Evolutionary conservation across 2,329 filamentous ascomycete species (phyloP).

Genomic region (Mycosphaerella sp.): DNA sequence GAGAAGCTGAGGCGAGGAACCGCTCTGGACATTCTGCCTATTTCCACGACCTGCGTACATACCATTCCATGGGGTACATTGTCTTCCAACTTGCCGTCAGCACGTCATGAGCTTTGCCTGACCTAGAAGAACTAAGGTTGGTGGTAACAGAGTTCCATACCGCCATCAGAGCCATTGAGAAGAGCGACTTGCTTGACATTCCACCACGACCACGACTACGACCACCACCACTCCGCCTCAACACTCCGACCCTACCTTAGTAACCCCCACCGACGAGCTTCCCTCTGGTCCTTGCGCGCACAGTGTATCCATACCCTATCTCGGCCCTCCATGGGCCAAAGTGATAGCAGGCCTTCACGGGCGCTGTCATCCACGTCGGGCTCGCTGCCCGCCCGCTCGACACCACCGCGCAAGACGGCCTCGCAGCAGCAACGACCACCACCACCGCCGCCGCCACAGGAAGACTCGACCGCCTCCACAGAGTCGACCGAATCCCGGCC

Average conservation of each 20-base stretch:
- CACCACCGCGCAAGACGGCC: slow-evolving; percentile 14
- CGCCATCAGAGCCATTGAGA: no score
- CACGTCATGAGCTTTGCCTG: neutral
- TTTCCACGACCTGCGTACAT: neutral
- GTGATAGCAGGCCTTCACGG: slow-evolving; percentile 16
- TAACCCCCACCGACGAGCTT: slow-evolving; percentile 10
- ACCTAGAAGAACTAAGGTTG: no score
- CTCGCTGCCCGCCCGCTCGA: slow-evolving; percentile 22
- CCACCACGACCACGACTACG: neutral
- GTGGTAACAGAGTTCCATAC: no score
- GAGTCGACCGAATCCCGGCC: slow-evolving; percentile 35
- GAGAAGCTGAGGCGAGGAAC: neutral
- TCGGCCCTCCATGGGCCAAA: slow-evolving; percentile 23
- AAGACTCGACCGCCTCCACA: slow-evolving; percentile 10
- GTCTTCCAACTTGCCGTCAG: no score
- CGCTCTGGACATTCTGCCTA: no score
- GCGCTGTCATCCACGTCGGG: slow-evolving; percentile 23
- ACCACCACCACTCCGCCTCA: neutral
- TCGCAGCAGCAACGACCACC: neutral
- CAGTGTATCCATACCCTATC: slow-evolving; percentile 15
- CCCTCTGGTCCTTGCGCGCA: neutral
- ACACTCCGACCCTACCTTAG: neutral
- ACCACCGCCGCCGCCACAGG: slow-evolving; percentile 15
- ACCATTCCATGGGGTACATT: neutral
- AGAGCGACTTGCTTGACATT: no score